phyloP scores from a whole-genome alignment of 805 yeast species.

The Spencermartinsiella europaea region DNA sequence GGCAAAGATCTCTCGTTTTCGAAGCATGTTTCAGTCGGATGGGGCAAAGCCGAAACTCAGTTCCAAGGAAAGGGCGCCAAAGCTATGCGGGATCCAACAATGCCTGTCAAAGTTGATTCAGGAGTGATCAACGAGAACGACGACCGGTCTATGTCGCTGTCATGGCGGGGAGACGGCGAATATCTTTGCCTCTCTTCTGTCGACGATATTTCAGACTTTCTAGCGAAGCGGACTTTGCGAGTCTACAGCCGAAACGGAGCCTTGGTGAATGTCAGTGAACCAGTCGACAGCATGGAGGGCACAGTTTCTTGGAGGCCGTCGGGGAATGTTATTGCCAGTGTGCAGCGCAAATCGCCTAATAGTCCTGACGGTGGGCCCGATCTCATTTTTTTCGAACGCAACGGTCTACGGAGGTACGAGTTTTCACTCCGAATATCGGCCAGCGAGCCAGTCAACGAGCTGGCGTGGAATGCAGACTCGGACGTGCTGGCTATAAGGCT shows the following conservation, averaged over 20 bases:
- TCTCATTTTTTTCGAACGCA: constrained; percentile 76
- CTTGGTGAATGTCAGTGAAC: constrained; percentile 79
- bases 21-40: constrained; percentile 91
- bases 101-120: constrained; percentile 62
- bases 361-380: constrained; percentile 33
- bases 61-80: constrained; percentile 91
- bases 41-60: constrained; percentile 98
- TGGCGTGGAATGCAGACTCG: constrained; percentile 79
- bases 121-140: constrained; percentile 63
- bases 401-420: constrained; percentile 88
- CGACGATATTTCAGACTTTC: constrained; percentile 46
- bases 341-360: constrained; percentile 48
- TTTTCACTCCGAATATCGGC: constrained; percentile 57
- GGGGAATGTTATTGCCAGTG: constrained; percentile 79
- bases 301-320: constrained; percentile 83
- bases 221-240: constrained; percentile 60
- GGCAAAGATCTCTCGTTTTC: constrained; percentile 62
- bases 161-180: constrained; percentile 97
- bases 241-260: constrained; percentile 73
- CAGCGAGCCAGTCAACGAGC: constrained; percentile 35
- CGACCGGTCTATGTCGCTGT: constrained; percentile 39
- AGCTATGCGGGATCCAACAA: constrained; percentile 76
- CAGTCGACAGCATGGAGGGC: constrained; percentile 76
- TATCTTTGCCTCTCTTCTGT: constrained; percentile 64
- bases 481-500: constrained; percentile 72